Evolutionary conservation across 1,284 basidiomycete species (phyloP), one percentile per base, ranked within the genome.

Genomic region (Neolentinus lepideus): DNA sequence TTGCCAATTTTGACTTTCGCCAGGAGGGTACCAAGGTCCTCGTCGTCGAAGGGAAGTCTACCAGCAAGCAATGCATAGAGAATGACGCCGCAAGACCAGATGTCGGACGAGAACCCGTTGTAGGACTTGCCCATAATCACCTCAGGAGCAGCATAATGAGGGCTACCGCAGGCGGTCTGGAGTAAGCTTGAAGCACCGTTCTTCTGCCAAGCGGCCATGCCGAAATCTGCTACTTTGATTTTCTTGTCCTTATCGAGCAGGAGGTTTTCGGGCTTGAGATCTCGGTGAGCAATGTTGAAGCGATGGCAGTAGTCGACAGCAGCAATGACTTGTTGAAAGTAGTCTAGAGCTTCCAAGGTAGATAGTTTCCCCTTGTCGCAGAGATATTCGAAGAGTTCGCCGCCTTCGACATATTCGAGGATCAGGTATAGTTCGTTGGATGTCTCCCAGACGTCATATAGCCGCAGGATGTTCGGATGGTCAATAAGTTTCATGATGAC

Each of bases 401-500:
- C 96, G 59, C 96, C 95, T 63, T 95, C 91, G 60, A 98, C 89
- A 68, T 98, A 99, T 73, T 99, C 96, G 68, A 99, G 89, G 65
- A 99, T 89, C 57, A 99, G 86, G 70, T 83, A 96, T 62, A 98
- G 83, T 60, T 95, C 88, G 53, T 84, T 85, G 2, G 88, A 90
- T 0, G 94, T 97, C 74, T 99, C 95, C 90, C 94, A 98, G 58
- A 99, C 96, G 67, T 99, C 96, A 75, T 95, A 96, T 45, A 99
- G 81, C 53, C 87, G 88, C 77, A 93, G 83, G 60, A 99, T 85
- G 71, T 98, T 98, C 1, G 96, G 95, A 68, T 99, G 96, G 64
- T 97, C 91, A 65, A 99, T 91, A 58, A 99, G 86, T 71, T 98
- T 98, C 96, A 99, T 98, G 69, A 99, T 92, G 63, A 98, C 94